These are phyloP conservation scores for Vitis labrusca DNA, from an alignment of 164 flowering plant species.

Conservation along the genomic window DNA sequence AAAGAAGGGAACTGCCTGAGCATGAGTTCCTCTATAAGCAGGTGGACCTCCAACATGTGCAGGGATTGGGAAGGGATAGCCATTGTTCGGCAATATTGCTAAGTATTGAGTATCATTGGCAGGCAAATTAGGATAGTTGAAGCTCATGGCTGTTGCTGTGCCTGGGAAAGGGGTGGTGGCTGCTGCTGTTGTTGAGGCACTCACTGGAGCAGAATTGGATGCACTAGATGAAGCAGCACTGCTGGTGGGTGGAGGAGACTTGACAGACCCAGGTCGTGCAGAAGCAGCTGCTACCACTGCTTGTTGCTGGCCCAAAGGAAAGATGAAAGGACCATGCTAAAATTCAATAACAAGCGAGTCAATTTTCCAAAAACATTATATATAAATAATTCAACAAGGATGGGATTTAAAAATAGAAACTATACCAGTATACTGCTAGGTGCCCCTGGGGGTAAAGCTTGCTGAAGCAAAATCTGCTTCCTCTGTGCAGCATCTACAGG, in stretches of 20 bases:
- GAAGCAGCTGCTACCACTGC: conserved; percentile 56
- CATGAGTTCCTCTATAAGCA: conserved; percentile 64
- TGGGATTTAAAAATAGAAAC: conserved; percentile 1
- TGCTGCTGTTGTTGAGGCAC: conserved; percentile 35
- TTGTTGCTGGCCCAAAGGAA: conserved; percentile 84
- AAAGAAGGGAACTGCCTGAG: conserved; percentile 74
- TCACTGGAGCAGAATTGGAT: conserved; percentile 38
- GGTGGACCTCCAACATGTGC: conserved; percentile 75
- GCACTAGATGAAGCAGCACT: conserved; percentile 32
- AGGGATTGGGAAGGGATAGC: conserved; percentile 77
- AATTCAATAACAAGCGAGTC: conserved; percentile 6
- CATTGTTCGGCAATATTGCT: conserved; percentile 79
- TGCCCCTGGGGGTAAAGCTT: conserved; percentile 60
- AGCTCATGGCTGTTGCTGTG: conserved; percentile 64
- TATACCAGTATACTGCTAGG: conserved; percentile 68
- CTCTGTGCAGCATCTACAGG: conserved; percentile 53
- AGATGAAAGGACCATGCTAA: conserved; percentile 81
- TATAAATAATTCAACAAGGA: neutral
- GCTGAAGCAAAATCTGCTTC: conserved; percentile 76
- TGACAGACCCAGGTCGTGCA: conserved; percentile 45
- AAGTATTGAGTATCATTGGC: conserved; percentile 82
- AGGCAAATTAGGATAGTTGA: conserved; percentile 65
- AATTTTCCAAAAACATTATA: neutral
- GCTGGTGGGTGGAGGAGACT: conserved; percentile 34
- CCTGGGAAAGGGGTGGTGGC: conserved; percentile 7